Evolutionary conservation across 2,329 filamentous ascomycete genomes (phyloP), one percentile per base, ranked within the genome.

Genomic region (Epichloe scottii): DNA sequence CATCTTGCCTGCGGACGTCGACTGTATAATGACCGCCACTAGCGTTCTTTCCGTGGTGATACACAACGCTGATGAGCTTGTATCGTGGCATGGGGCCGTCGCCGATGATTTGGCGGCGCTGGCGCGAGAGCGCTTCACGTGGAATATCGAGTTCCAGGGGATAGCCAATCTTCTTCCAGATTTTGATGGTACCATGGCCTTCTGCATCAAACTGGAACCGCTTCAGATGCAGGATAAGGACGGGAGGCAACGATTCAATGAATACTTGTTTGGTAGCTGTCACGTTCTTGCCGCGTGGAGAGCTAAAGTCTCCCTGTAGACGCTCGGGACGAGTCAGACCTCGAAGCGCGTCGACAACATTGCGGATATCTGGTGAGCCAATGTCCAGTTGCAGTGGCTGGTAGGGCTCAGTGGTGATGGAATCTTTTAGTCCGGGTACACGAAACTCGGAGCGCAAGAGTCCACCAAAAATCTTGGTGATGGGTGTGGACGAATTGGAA

Each of bases 151-250:
- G 76, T 62, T 97, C 90, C 30, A 98, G 73, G 0, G 93, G 93
- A 62, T 98, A 98, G 19, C 89, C 91, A 53, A 98, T 77, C 71
- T 91, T 95, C 73, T 97, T 98, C 88, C 91, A 96, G 56, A 97
- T 95, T 74, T 98, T 98, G 62, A 95, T 85, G 0, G 89, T 95
- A 23, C 89, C 89, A 43, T 63, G 61, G 43, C 84, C 87, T 52
- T 84, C 80, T 54, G 83, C 87, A 61, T 97, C 89, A 60, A 95
- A 97, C 61, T 96, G 89, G 75, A 98, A 98, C 43, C 93, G 88
- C 71, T 98, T 98, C 41, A 98, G 76, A 63, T 98, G 93, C 8
- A 98, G 77, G 50, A 97, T 95, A 12, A 98, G 78, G 4, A 97
- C 87, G 0, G 89, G 88, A 0, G 93, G 93, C 15, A 97, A 74